phyloP scores from a whole-genome alignment of 805 yeast species.

The Starmera dryadoides region DNA sequence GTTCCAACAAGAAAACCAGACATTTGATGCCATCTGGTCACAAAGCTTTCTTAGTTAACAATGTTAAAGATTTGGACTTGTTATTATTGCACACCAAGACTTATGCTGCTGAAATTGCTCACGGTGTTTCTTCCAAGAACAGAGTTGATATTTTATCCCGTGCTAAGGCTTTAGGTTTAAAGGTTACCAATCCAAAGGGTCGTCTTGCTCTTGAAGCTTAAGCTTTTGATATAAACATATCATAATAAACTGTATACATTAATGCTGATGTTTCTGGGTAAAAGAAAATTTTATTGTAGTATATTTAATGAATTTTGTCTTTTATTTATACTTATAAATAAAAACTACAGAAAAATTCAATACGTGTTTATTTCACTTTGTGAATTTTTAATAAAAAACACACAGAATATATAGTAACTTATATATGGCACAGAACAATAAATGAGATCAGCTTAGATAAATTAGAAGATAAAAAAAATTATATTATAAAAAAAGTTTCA shows the following conservation, averaged over 20 bases:
- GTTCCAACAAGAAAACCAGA: conserved; percentile 98
- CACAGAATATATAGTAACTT: too few species aligned
- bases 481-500: too few species aligned
- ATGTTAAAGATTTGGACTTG: conserved; percentile 89
- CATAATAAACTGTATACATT: conserved; percentile 12
- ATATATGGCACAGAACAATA: too few species aligned
- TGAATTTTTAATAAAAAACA: too few species aligned
- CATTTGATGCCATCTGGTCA: conserved; percentile 95
- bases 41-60: conserved; percentile 92
- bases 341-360: too few species aligned
- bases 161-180: conserved; percentile 97
- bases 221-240: conserved; percentile 15
- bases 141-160: conserved; percentile 92
- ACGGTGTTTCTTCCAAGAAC: conserved; percentile 97
- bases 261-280: conserved; percentile 16
- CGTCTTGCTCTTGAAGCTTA: conserved; percentile 97
- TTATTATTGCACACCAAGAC: conserved; percentile 95
- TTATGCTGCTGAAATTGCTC: conserved; percentile 99
- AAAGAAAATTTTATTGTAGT: not conserved
- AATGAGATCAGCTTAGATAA: too few species aligned
- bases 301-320: too few species aligned
- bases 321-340: too few species aligned
- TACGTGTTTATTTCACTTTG: too few species aligned
- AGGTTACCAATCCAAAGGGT: conserved; percentile 99
- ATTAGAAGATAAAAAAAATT: too few species aligned